Percentiles rank a stretch among this genome's conserved stretches.
phyloP scores from a whole-genome alignment of 2,329 filamentous ascomycete species.

The Ilyonectria sp. region DNA sequence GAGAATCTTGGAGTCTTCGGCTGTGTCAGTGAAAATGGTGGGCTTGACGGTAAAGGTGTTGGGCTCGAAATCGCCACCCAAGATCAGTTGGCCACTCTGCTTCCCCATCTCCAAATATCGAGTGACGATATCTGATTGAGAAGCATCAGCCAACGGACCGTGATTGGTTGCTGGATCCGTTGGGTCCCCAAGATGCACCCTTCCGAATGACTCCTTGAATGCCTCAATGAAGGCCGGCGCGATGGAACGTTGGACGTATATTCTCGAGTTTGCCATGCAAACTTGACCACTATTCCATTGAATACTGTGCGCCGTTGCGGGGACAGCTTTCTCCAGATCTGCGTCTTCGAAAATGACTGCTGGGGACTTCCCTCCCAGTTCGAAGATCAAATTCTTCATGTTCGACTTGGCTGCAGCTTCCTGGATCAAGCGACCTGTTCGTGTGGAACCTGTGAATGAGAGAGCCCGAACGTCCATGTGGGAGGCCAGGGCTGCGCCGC shows the following conservation, averaged over 20 bases:
- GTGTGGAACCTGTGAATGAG: constrained; percentile 67
- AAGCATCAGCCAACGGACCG: background rate
- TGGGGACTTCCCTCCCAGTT: background rate
- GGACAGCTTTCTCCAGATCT: background rate
- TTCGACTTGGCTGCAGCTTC: background rate
- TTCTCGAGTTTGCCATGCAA: background rate
- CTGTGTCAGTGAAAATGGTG: background rate
- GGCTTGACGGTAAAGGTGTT: background rate
- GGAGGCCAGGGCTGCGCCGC: constrained; percentile 69
- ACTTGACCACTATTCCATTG: background rate
- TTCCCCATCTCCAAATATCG: background rate
- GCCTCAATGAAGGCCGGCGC: background rate
- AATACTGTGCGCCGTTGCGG: background rate
- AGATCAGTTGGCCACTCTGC: background rate
- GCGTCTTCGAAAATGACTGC: background rate
- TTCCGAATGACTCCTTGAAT: background rate
- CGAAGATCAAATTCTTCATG: background rate
- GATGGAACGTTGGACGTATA: background rate
- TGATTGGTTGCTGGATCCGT: background rate
- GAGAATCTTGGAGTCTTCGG: background rate
- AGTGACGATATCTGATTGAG: background rate
- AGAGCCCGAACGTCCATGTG: constrained; percentile 73
- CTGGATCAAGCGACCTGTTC: background rate
- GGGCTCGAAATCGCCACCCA: no score
- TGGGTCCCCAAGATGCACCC: background rate